phyloP scores from a whole-genome alignment of 306 rosid species.

The Citrullus mucosospermus region DNA sequence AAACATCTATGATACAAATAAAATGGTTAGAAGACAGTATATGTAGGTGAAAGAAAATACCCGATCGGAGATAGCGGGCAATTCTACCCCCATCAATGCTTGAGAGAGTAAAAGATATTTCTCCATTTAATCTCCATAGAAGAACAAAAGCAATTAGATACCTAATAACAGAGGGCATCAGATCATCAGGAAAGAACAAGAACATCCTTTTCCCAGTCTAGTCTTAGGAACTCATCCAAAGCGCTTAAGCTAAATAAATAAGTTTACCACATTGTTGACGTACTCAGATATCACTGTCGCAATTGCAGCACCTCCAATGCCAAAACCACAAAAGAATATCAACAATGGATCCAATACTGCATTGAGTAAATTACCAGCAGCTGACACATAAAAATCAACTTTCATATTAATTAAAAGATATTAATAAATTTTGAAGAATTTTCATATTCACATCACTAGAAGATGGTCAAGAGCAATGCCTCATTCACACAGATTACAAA shows the following conservation, averaged over 20 bases:
- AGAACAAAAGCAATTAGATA: slow-evolving; percentile 72
- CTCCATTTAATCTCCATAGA: slow-evolving; percentile 58
- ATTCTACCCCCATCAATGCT: slow-evolving; percentile 54
- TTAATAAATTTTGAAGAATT: neutral
- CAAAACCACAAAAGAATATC: slow-evolving; percentile 53
- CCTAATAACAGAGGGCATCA: slow-evolving; percentile 34
- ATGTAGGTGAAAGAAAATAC: slow-evolving; percentile 22
- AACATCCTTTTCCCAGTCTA: slow-evolving; percentile 10
- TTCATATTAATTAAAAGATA: neutral
- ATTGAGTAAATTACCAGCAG: slow-evolving; percentile 67
- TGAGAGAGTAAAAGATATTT: slow-evolving; percentile 43
- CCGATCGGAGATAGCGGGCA: slow-evolving; percentile 68
- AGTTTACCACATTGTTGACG: slow-evolving; percentile 81
- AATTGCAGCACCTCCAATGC: slow-evolving; percentile 77
- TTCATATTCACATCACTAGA: neutral
- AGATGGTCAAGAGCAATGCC: neutral
- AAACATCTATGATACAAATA: neutral
- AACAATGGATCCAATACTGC: slow-evolving; percentile 58
- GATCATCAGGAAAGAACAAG: slow-evolving; percentile 15
- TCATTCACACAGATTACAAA: neutral
- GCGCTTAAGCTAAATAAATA: slow-evolving; percentile 23
- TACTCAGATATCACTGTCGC: slow-evolving; percentile 92
- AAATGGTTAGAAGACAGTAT: neutral
- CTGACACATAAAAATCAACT: slow-evolving; percentile 27
- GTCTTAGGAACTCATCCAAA: slow-evolving; percentile 15